phyloP scores from a whole-genome alignment of 257 asterid species.

The Nicotiana undulata region DNA sequence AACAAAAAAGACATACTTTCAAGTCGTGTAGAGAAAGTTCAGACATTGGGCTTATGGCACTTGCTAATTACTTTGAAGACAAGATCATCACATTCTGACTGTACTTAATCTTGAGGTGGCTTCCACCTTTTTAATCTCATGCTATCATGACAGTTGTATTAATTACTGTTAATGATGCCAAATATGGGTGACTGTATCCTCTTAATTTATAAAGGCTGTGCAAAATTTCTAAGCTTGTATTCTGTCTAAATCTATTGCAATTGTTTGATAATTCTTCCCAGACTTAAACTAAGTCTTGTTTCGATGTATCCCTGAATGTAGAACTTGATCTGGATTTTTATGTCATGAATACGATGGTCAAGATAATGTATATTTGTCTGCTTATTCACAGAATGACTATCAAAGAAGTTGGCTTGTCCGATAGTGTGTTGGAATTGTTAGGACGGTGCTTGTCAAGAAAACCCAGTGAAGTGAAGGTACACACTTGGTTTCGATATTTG shows the following conservation, averaged over 20 bases:
- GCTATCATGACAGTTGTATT: not conserved
- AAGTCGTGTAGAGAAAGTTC: too few relatives aligned
- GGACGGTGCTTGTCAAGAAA: slow-evolving; percentile 70
- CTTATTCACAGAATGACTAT: slow-evolving; percentile 44
- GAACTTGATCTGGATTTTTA: slow-evolving; percentile 7
- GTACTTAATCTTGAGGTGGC: not conserved
- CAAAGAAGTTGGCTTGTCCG: slow-evolving; percentile 52
- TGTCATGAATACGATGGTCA: slow-evolving; percentile 30
- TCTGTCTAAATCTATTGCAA: not conserved
- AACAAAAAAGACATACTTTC: too few relatives aligned
- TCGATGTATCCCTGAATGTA: not conserved
- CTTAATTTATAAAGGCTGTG: not conserved
- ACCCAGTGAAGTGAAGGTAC: slow-evolving; percentile 79
- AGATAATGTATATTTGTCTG: slow-evolving; percentile 9
- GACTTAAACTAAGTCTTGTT: not conserved
- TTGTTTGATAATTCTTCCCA: not conserved
- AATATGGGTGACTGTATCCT: not conserved
- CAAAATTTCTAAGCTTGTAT: not conserved
- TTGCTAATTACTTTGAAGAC: too few relatives aligned
- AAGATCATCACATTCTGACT: too few relatives aligned
- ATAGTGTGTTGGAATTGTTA: slow-evolving; percentile 48
- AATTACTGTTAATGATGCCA: not conserved
- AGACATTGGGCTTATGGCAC: too few relatives aligned
- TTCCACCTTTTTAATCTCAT: not conserved
- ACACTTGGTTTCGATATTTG: slow-evolving; percentile 12